These are phyloP conservation scores for Cyberlindnera galapagoensis DNA, from an alignment of 805 yeast genomes.

Conservation along the genomic window DNA sequence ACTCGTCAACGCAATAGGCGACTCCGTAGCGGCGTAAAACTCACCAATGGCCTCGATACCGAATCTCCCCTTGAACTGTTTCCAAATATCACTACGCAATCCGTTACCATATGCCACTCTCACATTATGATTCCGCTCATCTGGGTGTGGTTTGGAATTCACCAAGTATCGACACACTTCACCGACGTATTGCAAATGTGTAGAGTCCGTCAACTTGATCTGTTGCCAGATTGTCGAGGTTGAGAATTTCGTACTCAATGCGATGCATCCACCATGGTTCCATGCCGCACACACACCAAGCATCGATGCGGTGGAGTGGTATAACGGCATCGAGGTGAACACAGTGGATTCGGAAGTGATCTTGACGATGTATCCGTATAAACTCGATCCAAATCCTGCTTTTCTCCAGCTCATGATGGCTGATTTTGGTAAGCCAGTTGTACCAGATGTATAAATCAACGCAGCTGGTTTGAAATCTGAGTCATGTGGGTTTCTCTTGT, in stretches of 20 bases:
- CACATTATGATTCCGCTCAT: slow-evolving; percentile 55
- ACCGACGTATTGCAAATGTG: slow-evolving; percentile 89
- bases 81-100: slow-evolving; percentile 84
- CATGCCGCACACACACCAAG: slow-evolving; percentile 72
- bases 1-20: slow-evolving; percentile 82
- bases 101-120: slow-evolving; percentile 87
- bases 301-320: slow-evolving; percentile 90
- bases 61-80: slow-evolving; percentile 68
- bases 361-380: slow-evolving; percentile 66
- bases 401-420: slow-evolving; percentile 93
- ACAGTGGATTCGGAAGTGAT: slow-evolving; percentile 49
- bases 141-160: slow-evolving; percentile 58
- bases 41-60: slow-evolving; percentile 74
- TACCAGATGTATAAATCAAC: slow-evolving; percentile 86
- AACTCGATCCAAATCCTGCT: slow-evolving; percentile 58
- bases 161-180: slow-evolving; percentile 86
- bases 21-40: slow-evolving; percentile 90
- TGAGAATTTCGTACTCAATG: slow-evolving; percentile 76
- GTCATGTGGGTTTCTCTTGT: slow-evolving; percentile 51
- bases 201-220: slow-evolving; percentile 60
- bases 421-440: slow-evolving; percentile 91
- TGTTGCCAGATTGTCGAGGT: slow-evolving; percentile 88
- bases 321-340: slow-evolving; percentile 91
- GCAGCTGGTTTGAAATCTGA: slow-evolving; percentile 58
- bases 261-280: slow-evolving; percentile 65